Conservation (phyloP, 106 monocot species). For the Alisma plantagoaquatica region DNA sequence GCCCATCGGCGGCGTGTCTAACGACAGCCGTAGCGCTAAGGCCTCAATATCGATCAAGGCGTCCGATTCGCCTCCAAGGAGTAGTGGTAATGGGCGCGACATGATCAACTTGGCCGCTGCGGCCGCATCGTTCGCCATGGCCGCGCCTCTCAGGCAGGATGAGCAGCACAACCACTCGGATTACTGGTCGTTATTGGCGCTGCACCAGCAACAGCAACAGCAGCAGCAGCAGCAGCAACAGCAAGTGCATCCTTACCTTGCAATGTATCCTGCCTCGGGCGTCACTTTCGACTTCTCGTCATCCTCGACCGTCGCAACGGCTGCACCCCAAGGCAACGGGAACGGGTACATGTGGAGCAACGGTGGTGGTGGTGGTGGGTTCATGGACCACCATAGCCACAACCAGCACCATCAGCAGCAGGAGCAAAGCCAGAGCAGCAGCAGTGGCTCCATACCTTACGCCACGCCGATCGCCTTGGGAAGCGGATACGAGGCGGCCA, state of each 20-base stretch:
- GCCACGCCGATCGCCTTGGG: constrained; percentile 28
- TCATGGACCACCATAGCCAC: constrained; percentile 12
- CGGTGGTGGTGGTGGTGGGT: constrained; percentile 11
- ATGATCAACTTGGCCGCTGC: constrained; percentile 12
- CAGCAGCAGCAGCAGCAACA: constrained; percentile 32
- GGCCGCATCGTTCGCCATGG: constrained; percentile 15
- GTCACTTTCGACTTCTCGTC: constrained; percentile 46
- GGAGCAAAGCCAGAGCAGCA: constrained; percentile 17
- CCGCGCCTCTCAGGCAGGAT: constrained; percentile 25
- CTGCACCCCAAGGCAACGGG: constrained; percentile 11
- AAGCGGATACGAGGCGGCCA: constrained; percentile 15
- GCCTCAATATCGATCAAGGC: constrained; percentile 25
- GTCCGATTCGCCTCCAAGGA: constrained; percentile 24
- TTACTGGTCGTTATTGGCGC: constrained; percentile 63
- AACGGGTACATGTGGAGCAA: constrained; percentile 22
- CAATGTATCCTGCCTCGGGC: constrained; percentile 13
- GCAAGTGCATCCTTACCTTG: constrained; percentile 24
- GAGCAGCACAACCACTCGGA: constrained; percentile 47
- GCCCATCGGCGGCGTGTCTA: constrained; percentile 61
- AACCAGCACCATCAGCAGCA: constrained; percentile 23
- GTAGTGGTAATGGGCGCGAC: neutral
- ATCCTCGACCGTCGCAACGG: neutral
- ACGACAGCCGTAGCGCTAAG: constrained; percentile 18
- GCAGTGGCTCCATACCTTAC: constrained; percentile 29
- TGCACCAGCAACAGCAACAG: constrained; percentile 50